Percentiles rank a stretch among this genome's conserved stretches.
Conservation (phyloP, 305 asterid species). For the Plantago coronopus region DNA sequence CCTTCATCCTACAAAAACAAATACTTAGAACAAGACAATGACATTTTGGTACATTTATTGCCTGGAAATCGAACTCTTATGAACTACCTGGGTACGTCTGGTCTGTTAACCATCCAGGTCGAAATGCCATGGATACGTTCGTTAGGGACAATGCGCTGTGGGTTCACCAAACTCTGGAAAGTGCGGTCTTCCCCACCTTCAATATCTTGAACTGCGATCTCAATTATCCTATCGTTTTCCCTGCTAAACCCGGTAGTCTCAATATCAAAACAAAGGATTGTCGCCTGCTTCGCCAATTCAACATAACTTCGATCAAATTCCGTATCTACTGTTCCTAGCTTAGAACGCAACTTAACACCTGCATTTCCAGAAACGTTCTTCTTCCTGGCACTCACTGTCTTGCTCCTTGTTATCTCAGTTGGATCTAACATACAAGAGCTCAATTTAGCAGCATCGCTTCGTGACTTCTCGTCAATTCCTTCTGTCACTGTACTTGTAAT, state of each 20-base stretch:
- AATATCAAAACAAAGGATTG: slow-evolving; percentile 65
- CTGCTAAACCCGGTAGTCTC: slow-evolving; percentile 86
- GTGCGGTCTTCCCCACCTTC: slow-evolving; percentile 84
- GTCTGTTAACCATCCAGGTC: slow-evolving; percentile 57
- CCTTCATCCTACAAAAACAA: slow-evolving; percentile 75
- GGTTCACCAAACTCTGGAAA: slow-evolving; percentile 82
- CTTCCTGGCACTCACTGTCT: slow-evolving; percentile 32
- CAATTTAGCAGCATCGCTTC: too few species aligned
- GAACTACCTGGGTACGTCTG: slow-evolving; percentile 84
- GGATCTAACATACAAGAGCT: too few species aligned
- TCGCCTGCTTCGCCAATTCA: slow-evolving; percentile 58
- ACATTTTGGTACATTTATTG: neutral
- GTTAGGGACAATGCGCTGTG: slow-evolving; percentile 57
- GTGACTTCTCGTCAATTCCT: too few species aligned
- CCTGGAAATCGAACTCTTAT: slow-evolving; percentile 19
- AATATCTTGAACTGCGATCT: slow-evolving; percentile 87
- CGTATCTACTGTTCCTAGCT: slow-evolving; percentile 31
- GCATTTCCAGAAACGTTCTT: slow-evolving; percentile 42
- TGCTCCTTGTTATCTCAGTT: slow-evolving; percentile 25
- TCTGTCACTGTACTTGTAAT: too few species aligned
- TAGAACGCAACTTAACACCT: too few species aligned
- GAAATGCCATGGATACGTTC: slow-evolving; percentile 61
- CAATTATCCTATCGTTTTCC: slow-evolving; percentile 59
- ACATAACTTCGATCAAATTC: slow-evolving; percentile 42
- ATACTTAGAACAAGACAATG: neutral